phyloP scores from a whole-genome alignment of 1,284 basidiomycete genomes.

The Moesziomyces globuligerus region DNA sequence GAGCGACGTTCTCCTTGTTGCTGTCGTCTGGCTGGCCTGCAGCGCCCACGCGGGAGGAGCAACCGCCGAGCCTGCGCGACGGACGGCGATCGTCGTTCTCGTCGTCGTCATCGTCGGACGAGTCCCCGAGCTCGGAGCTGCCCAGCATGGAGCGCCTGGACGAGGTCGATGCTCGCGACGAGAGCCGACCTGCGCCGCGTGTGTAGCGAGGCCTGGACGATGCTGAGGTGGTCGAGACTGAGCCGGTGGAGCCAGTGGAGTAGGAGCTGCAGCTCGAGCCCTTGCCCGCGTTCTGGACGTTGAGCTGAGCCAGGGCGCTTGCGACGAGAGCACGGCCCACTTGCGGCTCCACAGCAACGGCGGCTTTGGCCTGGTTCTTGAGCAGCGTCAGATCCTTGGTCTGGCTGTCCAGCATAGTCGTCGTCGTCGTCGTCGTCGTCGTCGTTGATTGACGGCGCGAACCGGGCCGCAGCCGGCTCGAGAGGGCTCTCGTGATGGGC shows the following conservation, averaged over 20 bases:
- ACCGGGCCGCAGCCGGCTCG: slow-evolving; percentile 26
- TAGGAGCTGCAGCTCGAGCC: neutral
- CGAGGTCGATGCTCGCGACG: slow-evolving; percentile 26
- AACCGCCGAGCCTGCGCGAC: slow-evolving; percentile 49
- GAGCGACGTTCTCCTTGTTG: slow-evolving; percentile 67
- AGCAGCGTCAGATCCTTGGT: slow-evolving; percentile 20
- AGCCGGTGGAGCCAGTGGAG: slow-evolving; percentile 9
- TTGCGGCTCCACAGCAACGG: slow-evolving; percentile 1
- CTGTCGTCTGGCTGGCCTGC: slow-evolving; percentile 52
- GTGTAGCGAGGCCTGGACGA: slow-evolving; percentile 18
- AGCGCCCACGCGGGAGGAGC: slow-evolving; percentile 16
- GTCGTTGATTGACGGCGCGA: slow-evolving; percentile 17
- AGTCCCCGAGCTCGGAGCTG: slow-evolving; percentile 43
- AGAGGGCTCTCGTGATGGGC: slow-evolving; percentile 44
- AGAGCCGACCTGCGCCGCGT: slow-evolving; percentile 21
- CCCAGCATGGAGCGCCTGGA: slow-evolving; percentile 42
- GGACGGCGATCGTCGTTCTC: slow-evolving; percentile 22
- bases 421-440: neutral
- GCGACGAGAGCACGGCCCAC: slow-evolving; percentile 20
- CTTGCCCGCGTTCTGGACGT: slow-evolving; percentile 19
- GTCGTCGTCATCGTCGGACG: slow-evolving; percentile 50
- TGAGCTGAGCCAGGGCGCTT: slow-evolving; percentile 27
- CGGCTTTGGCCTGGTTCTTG: slow-evolving; percentile 19
- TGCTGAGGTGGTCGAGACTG: slow-evolving; percentile 18
- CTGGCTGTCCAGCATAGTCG: slow-evolving; percentile 2